Evolutionary conservation across 192 early-diverging fungal species (phyloP), one percentile per base, ranked within the genome.

Genomic region (Backusella psychrophila): DNA sequence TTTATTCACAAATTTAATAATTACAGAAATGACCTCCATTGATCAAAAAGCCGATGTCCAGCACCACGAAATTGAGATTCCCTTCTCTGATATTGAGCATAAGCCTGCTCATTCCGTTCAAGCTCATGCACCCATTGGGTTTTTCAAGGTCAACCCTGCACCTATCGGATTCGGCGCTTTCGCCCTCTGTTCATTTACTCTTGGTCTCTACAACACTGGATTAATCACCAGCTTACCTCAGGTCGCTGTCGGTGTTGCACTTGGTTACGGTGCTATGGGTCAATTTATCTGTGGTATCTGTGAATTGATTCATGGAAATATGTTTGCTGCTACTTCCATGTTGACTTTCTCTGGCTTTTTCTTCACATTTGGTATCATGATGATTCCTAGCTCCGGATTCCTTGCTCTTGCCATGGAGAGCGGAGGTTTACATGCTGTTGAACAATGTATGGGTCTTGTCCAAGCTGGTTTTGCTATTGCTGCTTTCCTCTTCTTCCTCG

Each of bases 121-220:
- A n/a, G 42, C 44, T n/a, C 71, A 72, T 21, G 8, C 26, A 12
- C 14, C 71, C 2, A 21, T 17, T 46, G 49, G 49, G 8, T 17
- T 19, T 17, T 23, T 29, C 26, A 33, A 33, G 4, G 33, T 69
- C 34, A 69, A 69, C 11, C 71, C 71, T 49, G 42, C 71, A 35
- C 74, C 79, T 35, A 49, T 80, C 39, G 79, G 71, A 65, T 80
- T 80, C 41, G 56, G 46, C 5, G 74, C 71, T 19, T 80, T 80
- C 21, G 73, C 75, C n/a, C 29, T 72, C 46, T 34, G 75, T 63
- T 66, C 79, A 11, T 73, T 80, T 67, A 35, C 72, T 7, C 19
- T 80, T n/a, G 79, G 79, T 73, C 26, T 80, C n/a, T 26, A 17
- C 23, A 80, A 80, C 46, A 56, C 23, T 59, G 79, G 75, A 2